Percentiles rank a stretch among this genome's conserved stretches.
Evolutionary conservation across 2,329 filamentous ascomycete genomes (phyloP).

Genomic region (Alternaria sp.): DNA sequence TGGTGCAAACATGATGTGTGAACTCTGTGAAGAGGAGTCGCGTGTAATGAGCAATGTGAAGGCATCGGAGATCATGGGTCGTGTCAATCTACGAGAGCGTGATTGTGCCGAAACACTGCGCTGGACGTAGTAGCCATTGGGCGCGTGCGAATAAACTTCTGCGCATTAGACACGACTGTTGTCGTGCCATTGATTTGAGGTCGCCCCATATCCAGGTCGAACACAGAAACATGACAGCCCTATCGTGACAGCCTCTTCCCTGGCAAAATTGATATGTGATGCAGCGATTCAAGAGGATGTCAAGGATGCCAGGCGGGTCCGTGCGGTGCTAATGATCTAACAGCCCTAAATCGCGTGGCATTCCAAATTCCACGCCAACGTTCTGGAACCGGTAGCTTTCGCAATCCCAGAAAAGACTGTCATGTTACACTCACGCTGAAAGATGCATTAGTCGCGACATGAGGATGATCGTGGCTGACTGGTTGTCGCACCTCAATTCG

Average conservation of each 20-base stretch:
- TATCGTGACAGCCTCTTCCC: neutral
- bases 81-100: neutral
- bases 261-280: neutral
- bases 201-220: neutral
- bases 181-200: neutral
- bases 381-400: neutral
- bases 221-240: neutral
- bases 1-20: neutral
- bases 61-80: neutral
- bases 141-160: neutral
- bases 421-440: neutral
- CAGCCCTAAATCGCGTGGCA: neutral
- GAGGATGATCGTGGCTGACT: neutral
- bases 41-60: neutral
- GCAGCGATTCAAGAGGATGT: neutral
- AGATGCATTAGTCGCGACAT: neutral
- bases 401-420: neutral
- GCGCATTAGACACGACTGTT: neutral
- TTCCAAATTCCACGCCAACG: neutral
- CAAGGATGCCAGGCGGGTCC: neutral
- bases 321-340: neutral
- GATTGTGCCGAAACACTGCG: neutral
- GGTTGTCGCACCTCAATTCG: neutral
- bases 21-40: neutral
- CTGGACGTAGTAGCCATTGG: neutral